Evolutionary conservation across 2,329 filamentous ascomycete species (phyloP).

Genomic region (Didymella arachidicola): DNA sequence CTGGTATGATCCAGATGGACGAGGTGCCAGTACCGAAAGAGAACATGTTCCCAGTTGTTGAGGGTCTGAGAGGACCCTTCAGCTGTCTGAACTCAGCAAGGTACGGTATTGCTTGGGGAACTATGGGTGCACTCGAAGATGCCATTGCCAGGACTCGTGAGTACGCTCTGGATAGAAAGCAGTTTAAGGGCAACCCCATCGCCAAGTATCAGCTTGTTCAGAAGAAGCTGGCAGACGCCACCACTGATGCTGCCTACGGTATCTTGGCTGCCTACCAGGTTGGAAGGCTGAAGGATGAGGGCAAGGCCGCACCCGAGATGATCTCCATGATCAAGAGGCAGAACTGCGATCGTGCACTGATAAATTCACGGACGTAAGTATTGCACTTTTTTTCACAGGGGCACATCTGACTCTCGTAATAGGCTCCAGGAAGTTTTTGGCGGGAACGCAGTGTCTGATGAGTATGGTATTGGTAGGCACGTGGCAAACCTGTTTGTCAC

Average conservation of each 20-base stretch:
- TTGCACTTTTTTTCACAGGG: neutral
- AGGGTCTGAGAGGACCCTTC: conserved; percentile 89
- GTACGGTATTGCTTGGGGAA: conserved; percentile 92
- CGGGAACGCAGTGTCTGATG: conserved; percentile 96
- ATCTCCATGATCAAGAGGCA: conserved; percentile 96
- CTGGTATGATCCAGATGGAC: conserved; percentile 97
- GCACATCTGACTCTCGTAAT: conserved; percentile 25
- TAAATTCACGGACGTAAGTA: conserved; percentile 72
- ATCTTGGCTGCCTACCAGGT: conserved; percentile 91
- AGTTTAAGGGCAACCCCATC: conserved; percentile 95
- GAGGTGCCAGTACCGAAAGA: conserved; percentile 84
- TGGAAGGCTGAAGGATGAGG: conserved; percentile 89
- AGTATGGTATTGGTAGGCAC: conserved; percentile 93
- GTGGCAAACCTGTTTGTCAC: conserved; percentile 97
- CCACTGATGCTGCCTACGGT: conserved; percentile 89
- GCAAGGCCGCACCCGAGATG: conserved; percentile 91
- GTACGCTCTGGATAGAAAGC: conserved; percentile 91
- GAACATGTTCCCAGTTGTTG: conserved; percentile 93
- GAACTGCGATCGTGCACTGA: conserved; percentile 90
- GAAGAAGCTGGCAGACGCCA: conserved; percentile 95
- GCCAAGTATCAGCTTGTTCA: conserved; percentile 97
- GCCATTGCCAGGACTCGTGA: conserved; percentile 80
- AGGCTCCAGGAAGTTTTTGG: conserved; percentile 94
- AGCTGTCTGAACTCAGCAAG: conserved; percentile 92
- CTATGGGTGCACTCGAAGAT: conserved; percentile 93